phyloP scores from a whole-genome alignment of 1,284 basidiomycete genomes.

The Mycena citricolor region DNA sequence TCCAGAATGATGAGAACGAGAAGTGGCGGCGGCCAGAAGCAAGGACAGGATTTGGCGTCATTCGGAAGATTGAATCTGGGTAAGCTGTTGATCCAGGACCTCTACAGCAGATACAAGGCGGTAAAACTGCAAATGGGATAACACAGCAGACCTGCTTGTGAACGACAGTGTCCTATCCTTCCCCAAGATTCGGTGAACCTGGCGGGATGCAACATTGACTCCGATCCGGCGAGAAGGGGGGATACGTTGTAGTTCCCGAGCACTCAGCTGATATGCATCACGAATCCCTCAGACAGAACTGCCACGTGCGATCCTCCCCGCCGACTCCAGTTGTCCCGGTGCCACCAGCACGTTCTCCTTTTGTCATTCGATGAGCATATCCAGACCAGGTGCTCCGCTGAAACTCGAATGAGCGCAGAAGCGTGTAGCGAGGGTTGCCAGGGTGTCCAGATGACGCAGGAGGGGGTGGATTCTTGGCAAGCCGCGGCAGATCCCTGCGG shows the following conservation, averaged over 20 bases:
- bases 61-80: conserved; percentile 8
- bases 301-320: conserved; percentile 79
- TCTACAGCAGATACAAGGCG: no score
- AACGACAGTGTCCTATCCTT: no score
- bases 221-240: no score
- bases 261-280: no score
- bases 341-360: conserved; percentile 72
- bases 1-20: no score
- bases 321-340: conserved; percentile 66
- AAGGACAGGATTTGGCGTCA: no score
- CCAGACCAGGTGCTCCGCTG: conserved; percentile 72
- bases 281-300: conserved; percentile 55
- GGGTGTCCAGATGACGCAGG: conserved; percentile 42
- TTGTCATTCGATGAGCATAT: conserved; percentile 91
- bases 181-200: no score
- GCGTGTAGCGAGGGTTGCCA: conserved; percentile 67
- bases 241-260: no score
- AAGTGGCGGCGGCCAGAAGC: no score
- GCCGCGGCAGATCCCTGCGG: conserved; percentile 70
- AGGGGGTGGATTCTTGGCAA: conserved; percentile 75
- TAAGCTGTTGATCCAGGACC: background rate
- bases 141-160: no score
- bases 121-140: no score
- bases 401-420: conserved; percentile 85
- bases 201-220: no score